Evolutionary conservation across 2,329 filamentous ascomycete species (phyloP), one percentile per base, ranked within the genome.

Genomic region (Pleomassaria siparia): DNA sequence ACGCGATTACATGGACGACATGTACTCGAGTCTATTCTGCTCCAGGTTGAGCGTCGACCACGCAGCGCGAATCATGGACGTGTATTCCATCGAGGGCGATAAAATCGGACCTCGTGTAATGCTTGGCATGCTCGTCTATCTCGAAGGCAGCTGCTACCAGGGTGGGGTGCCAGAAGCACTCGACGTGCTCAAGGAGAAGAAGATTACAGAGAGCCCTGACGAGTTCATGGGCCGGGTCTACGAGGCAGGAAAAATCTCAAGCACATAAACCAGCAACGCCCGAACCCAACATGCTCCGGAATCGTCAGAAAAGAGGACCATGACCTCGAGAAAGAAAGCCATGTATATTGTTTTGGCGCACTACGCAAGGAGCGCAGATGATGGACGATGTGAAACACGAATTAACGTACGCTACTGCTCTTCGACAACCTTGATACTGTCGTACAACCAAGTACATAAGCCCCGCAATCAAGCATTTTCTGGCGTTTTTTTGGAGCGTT

Each of bases 31-130:
- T 13, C 73, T 90, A 5, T 88, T 89, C 64, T 70, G 66, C 43
- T 58, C 59, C 2, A 86, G 86, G 30, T 72, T 89, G 3, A 79
- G 80, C 7, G 77, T 91, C 13, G 88, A 91, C 59, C 81, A 87
- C 56, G 86, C 84, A 3, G 82, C 84, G 1, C 76, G 89, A 2
- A 71, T 94, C 11, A 92, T 88, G 87, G 89, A 95, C 54, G 82
- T 92, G 0, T 90, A 89, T 56, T 83, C 88, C 2, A 90, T 95
- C 55, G 89, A 95, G 63, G 88, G 88, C 21, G 89, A 95, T 54
- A 76, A 81, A 1, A 76, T 88, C 1, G 74, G 91, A 0, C 80
- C 92, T 6, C 76, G 88, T 0, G 87, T 87, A 1, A 86, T 82
- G 0, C 84, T 91, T 0, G 89, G 86, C 0, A 74, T 88, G 15